Conservation (phyloP, 2,329 filamentous ascomycete genomes). For the Neonectria sp. region DNA sequence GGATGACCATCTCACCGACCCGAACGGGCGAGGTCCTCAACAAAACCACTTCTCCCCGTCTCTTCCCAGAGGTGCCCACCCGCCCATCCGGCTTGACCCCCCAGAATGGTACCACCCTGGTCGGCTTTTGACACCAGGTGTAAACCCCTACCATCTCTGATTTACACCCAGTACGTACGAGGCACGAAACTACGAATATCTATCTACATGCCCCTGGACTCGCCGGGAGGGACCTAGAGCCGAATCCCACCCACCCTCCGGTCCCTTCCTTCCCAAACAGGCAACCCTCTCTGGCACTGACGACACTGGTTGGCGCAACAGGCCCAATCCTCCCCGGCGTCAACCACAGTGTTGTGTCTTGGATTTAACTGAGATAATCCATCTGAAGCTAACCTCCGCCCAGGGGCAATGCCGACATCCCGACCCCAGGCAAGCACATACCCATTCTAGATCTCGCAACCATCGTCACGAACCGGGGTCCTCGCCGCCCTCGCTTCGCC, state of each 20-base stretch:
- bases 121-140: conserved; percentile 19
- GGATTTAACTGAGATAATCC: background rate
- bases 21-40: conserved; percentile 27
- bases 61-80: conserved; percentile 25
- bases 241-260: conserved; percentile 6
- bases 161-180: background rate
- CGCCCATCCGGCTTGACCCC: conserved; percentile 7
- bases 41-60: conserved; percentile 22
- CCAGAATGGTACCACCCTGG: conserved; percentile 22
- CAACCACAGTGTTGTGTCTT: background rate
- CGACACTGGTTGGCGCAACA: background rate
- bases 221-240: conserved; percentile 8
- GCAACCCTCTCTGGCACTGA: background rate
- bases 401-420: background rate
- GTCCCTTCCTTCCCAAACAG: conserved; percentile 14
- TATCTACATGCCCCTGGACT: conserved; percentile 2
- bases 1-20: conserved; percentile 23
- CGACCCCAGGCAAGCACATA: background rate
- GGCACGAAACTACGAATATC: background rate
- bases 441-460: background rate
- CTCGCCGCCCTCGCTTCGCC: conserved; percentile 25
- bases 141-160: background rate
- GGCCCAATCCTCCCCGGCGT: background rate
- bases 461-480: conserved; percentile 5
- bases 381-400: background rate